These are phyloP conservation scores for Diplodia mutila DNA, from an alignment of 2,329 filamentous ascomycete species.

Conservation along the genomic window DNA sequence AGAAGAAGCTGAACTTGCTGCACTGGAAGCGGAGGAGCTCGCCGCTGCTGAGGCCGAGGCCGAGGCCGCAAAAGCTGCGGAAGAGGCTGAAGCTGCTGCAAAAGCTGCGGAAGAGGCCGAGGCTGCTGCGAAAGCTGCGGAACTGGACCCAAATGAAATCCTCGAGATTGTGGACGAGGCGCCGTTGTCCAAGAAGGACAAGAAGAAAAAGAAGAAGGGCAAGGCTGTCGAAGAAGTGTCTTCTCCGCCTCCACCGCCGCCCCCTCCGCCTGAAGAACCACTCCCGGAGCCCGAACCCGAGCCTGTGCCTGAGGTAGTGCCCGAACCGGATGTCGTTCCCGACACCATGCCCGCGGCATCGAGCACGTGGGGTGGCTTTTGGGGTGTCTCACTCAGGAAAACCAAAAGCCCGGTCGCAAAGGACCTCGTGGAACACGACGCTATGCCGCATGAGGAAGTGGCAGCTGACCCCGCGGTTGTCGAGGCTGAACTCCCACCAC, in stretches of 20 bases:
- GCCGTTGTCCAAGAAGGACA: slow-evolving; percentile 38
- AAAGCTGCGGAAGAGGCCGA: slow-evolving; percentile 31
- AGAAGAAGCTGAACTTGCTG: slow-evolving; percentile 28
- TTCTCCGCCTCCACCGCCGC: slow-evolving; percentile 26
- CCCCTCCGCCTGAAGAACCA: slow-evolving; percentile 25
- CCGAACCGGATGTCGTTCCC: slow-evolving; percentile 34
- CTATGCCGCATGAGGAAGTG: slow-evolving; percentile 18
- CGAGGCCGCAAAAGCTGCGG: slow-evolving; percentile 17
- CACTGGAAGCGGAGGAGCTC: slow-evolving; percentile 21
- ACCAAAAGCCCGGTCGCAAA: slow-evolving; percentile 42
- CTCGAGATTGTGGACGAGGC: slow-evolving; percentile 25
- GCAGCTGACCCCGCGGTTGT: slow-evolving; percentile 23
- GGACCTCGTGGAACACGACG: slow-evolving; percentile 24
- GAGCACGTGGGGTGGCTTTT: slow-evolving; percentile 45
- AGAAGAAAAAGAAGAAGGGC: slow-evolving; percentile 56
- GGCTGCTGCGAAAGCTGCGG: slow-evolving; percentile 2
- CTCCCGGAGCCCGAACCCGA: slow-evolving; percentile 36
- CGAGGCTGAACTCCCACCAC: slow-evolving; percentile 31
- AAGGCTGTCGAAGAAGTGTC: slow-evolving; percentile 41
- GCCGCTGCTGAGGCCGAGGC: slow-evolving; percentile 1
- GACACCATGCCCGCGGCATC: slow-evolving; percentile 30
- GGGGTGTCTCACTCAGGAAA: slow-evolving; percentile 51
- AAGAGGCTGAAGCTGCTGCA: slow-evolving; percentile 27
- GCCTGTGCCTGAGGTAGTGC: slow-evolving; percentile 30
- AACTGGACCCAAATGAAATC: slow-evolving; percentile 29